Evolutionary conservation across 352 stramenopile genomes (phyloP), one percentile per base, ranked within the genome.

Genomic region (Globisporangium camurandrum): DNA sequence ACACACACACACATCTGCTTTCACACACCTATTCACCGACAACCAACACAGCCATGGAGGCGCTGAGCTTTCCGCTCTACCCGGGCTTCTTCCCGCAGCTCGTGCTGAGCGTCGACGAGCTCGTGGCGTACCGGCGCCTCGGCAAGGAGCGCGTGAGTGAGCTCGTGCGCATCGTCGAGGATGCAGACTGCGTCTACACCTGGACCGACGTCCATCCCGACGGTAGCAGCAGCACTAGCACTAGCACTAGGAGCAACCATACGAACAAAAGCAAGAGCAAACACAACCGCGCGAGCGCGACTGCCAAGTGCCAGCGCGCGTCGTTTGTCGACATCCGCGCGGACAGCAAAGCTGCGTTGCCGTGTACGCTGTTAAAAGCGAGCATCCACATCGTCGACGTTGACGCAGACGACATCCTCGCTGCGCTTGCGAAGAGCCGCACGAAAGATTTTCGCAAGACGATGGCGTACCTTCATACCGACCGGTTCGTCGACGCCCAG

Each of bases 21-120:
- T 34, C 10, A 14, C 24, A 36, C 24, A 0, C 42, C 7, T 23
- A 10, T 23, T 19, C 22, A 28, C 20, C 2, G 20, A 30, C 39
- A 17, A 31, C 42, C 6, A 5, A 39, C 24, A 23, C 11, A 19
- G 43, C 28, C 20, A 57, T 57, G 41, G 43, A 50, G 41, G 31
- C 42, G 71, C 59, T 89, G 39, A 75, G 82, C 46, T 81, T 91
- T 51, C 79, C 82, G 16, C 59, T 93, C 10, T 71, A 77, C 51
- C 74, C 89, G 53, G 75, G 71, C 44, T 89, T 91, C 69, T 93
- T 93, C 62, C 82, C 82, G 45, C 79, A 86, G 49, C 71, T 93
- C 46, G 70, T 73, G 41, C 61, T 93, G 7, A 69, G 63, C 36
- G 66, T 69, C 28, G 76, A 88, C 27, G 79, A 93, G 46, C 62